Conservation (phyloP, 225 moss, liverwort and hornwort genomes). For the Neckera pumila region DNA sequence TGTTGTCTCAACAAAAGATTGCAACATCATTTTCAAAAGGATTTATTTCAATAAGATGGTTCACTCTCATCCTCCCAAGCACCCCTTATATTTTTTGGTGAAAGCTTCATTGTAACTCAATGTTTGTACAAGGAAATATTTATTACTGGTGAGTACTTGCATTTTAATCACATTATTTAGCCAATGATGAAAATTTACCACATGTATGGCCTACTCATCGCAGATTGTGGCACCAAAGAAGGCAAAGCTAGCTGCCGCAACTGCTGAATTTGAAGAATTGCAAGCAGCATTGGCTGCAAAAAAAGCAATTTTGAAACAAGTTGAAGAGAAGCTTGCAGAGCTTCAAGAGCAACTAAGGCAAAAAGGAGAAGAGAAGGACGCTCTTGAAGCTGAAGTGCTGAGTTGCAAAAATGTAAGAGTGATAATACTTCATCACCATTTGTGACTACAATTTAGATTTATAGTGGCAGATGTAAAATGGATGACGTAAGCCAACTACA, state of each 20-base stretch:
- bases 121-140: background rate
- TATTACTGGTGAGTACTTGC: no score
- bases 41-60: background rate
- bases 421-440: background rate
- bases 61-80: rapidly evolving
- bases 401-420: conserved; percentile 57
- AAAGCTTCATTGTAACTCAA: background rate
- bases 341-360: conserved; percentile 33
- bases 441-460: background rate
- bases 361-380: conserved; percentile 52
- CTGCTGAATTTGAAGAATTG: conserved; percentile 48
- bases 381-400: conserved; percentile 52
- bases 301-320: conserved; percentile 38
- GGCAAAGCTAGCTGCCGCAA: conserved; percentile 49
- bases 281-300: conserved; percentile 44
- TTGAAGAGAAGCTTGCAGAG: conserved; percentile 51
- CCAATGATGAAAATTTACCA: background rate
- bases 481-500: background rate
- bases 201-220: background rate
- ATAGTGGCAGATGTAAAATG: background rate
- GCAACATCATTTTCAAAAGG: background rate
- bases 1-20: background rate
- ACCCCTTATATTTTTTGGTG: background rate
- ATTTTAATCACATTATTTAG: background rate
- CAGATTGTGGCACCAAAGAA: conserved; percentile 80